These are phyloP conservation scores for Trichophyton equinum DNA, from an alignment of 2,329 filamentous ascomycete species.

Conservation along the genomic window DNA sequence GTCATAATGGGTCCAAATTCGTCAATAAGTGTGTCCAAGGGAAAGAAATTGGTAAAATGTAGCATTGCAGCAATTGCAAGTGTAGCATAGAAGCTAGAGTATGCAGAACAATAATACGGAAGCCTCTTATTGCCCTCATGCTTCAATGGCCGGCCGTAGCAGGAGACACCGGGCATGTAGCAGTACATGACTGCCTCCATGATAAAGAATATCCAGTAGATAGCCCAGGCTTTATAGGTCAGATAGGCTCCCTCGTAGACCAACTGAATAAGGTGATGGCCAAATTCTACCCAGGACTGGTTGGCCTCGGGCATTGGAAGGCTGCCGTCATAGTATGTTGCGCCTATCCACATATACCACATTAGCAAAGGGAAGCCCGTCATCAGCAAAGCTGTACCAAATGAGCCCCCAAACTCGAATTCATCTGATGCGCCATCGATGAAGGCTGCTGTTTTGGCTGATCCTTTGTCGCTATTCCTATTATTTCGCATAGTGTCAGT, in stretches of 20 bases:
- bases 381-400: constrained; percentile 73
- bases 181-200: constrained; percentile 76
- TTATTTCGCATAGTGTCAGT: too few relatives aligned
- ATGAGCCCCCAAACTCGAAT: constrained; percentile 73
- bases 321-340: constrained; percentile 79
- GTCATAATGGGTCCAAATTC: constrained; percentile 89
- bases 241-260: constrained; percentile 79
- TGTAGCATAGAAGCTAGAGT: constrained; percentile 76
- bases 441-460: too few relatives aligned
- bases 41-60: constrained; percentile 75
- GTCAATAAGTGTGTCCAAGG: constrained; percentile 80
- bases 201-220: constrained; percentile 90
- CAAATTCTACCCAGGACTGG: constrained; percentile 61
- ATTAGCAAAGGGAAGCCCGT: constrained; percentile 79
- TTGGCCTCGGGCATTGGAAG: constrained; percentile 55
- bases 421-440: too few relatives aligned
- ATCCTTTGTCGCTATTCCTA: too few relatives aligned
- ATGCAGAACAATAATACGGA: constrained; percentile 85
- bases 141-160: constrained; percentile 74
- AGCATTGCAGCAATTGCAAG: constrained; percentile 56
- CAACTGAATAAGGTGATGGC: constrained; percentile 54
- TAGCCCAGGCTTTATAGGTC: constrained; percentile 66
- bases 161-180: constrained; percentile 71
- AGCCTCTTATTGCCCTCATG: constrained; percentile 76
- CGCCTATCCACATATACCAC: constrained; percentile 99